A percentile compares a stretch with the other conserved stretches of the same genome.
These are phyloP conservation scores for Chondrostereum purpureum DNA, from an alignment of 1,284 basidiomycete species.

Conservation along the genomic window DNA sequence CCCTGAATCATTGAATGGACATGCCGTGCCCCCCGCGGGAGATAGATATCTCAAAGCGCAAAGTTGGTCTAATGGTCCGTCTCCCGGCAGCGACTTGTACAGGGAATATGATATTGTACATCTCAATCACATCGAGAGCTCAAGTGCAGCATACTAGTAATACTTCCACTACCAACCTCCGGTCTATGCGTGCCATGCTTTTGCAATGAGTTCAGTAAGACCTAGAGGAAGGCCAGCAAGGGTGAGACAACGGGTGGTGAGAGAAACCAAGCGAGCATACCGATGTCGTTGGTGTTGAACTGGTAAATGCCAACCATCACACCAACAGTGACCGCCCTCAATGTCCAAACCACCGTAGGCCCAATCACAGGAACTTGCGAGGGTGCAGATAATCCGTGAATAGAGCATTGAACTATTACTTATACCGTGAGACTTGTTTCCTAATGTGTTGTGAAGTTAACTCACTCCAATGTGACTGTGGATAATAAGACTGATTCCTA, in stretches of 20 bases:
- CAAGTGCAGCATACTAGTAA: too few relatives aligned
- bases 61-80: too few relatives aligned
- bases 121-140: neutral
- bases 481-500: slow-evolving; percentile 83
- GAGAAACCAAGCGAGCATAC: slow-evolving; percentile 33
- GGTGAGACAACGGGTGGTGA: neutral
- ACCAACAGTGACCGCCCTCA: slow-evolving; percentile 77
- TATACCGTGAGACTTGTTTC: too few relatives aligned
- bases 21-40: too few relatives aligned
- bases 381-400: slow-evolving; percentile 89
- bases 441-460: too few relatives aligned
- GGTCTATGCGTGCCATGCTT: slow-evolving; percentile 57
- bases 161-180: too few relatives aligned
- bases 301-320: slow-evolving; percentile 90
- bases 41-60: too few relatives aligned
- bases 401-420: slow-evolving; percentile 58
- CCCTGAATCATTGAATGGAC: slow-evolving; percentile 3
- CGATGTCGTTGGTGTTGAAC: slow-evolving; percentile 97
- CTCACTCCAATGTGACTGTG: slow-evolving; percentile 92
- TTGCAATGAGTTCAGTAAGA: slow-evolving; percentile 64
- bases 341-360: slow-evolving; percentile 62
- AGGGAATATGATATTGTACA: too few relatives aligned
- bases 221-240: slow-evolving; percentile 29
- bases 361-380: slow-evolving; percentile 89
- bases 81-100: too few relatives aligned